These are phyloP conservation scores for Corynespora cassiicola DNA, from an alignment of 2,329 filamentous ascomycete species.

Conservation along the genomic window DNA sequence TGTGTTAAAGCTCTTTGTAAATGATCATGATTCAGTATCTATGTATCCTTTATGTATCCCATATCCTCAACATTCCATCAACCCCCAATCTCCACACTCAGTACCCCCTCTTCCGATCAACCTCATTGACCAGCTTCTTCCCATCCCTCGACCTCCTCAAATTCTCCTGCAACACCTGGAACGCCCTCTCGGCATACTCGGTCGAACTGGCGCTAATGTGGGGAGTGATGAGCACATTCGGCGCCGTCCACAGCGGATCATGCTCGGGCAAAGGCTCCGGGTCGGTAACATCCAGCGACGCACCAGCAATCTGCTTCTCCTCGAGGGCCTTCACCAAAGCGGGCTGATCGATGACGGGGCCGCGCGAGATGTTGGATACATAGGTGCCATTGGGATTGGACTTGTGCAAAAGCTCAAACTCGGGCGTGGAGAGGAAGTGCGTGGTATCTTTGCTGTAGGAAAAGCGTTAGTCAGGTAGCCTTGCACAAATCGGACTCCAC, in stretches of 20 bases:
- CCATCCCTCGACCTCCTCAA: slow-evolving; percentile 60
- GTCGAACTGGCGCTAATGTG: slow-evolving; percentile 64
- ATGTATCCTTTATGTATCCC: no score
- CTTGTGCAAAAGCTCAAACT: slow-evolving; percentile 62
- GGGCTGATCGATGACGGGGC: slow-evolving; percentile 65
- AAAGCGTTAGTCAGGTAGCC: no score
- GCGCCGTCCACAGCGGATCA: slow-evolving; percentile 72
- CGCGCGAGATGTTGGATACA: slow-evolving; percentile 75
- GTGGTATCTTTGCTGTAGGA: slow-evolving; percentile 52
- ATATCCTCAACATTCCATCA: neutral
- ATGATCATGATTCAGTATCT: no score
- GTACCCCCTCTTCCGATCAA: slow-evolving; percentile 67
- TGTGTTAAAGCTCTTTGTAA: no score
- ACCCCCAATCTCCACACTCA: slow-evolving; percentile 39
- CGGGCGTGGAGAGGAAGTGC: slow-evolving; percentile 59
- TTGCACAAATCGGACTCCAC: no score
- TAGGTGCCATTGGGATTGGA: slow-evolving; percentile 58
- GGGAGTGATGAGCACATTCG: slow-evolving; percentile 73
- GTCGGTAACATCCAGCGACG: slow-evolving; percentile 79
- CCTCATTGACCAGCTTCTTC: slow-evolving; percentile 65
- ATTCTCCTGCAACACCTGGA: slow-evolving; percentile 66
- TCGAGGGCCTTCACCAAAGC: slow-evolving; percentile 69
- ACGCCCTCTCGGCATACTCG: slow-evolving; percentile 63
- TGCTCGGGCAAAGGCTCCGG: slow-evolving; percentile 76
- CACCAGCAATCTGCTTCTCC: slow-evolving; percentile 65